Evolutionary conservation across 2,329 filamentous ascomycete species (phyloP), one percentile per base, ranked within the genome.

Genomic region (Colletotrichum higginsianum): DNA sequence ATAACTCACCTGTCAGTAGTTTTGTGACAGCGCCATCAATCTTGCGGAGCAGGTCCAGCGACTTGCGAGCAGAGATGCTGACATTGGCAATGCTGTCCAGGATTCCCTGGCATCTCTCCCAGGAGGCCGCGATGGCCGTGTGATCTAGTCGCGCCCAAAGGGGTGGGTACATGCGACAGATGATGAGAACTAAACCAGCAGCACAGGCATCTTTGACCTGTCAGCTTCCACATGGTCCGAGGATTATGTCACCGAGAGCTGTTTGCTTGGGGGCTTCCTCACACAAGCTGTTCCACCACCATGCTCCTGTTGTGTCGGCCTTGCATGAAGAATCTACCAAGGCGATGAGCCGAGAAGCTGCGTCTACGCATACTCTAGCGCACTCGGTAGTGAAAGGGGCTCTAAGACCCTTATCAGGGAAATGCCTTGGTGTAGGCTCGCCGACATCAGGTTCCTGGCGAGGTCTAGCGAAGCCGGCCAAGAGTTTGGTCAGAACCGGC

Each of bases 241-340:
- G 30, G 9, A 35, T 2, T 35, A 2, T 35, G 9, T 35, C 30
- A 35, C 8, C 5, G 30, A 35, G 30, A 35, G 30, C 8, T 35
- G 1, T 35, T 8, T 35, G 30, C 2, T 35, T 6, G 42, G 16
- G 5, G 18, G 57, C 11, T 42, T 38, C n/a, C 80, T 47, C 76
- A 82, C 81, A 83, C 18, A 82, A 81, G 12, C 78, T 79, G 66
- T 82, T 82, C 69, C 82, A 82, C 81, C 81, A 83, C 81, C 80
- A 82, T 4, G 77, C 75, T 26, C 79, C 79, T 3, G 77, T 77
- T 1, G 74, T 49, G 1, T 77, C 71, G 1, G 77, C 78, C 49
- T 66, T 61, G 47, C 79, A 78, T 4, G 77, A 81, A 15, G 77
- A 69, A 42, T 80, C 69, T 1, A 82, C 73, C 7, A 80, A 74